Evolutionary conservation across 164 flowering plant genomes (phyloP).

Genomic region (Dillenia suffruticosa): DNA sequence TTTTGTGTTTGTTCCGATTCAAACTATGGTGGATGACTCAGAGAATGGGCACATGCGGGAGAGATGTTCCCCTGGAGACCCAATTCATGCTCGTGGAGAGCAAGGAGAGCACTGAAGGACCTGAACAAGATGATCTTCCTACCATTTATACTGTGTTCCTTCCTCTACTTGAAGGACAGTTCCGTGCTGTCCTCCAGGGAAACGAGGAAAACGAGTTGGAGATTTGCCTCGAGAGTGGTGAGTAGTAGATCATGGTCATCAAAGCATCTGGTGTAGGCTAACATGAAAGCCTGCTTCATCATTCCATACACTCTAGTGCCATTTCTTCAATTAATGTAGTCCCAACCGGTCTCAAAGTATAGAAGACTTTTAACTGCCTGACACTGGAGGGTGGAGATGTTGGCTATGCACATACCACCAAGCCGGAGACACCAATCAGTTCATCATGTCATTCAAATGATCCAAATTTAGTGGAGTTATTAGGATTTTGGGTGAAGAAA

Average conservation of each 20-base stretch:
- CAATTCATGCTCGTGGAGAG: constrained; percentile 93
- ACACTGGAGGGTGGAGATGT: constrained; percentile 27
- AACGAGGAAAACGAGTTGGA: constrained; percentile 77
- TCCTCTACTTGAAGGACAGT: constrained; percentile 87
- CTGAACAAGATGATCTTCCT: constrained; percentile 33
- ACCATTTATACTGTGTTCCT: constrained; percentile 82
- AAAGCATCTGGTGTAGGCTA: constrained; percentile 14
- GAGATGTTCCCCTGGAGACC: constrained; percentile 87
- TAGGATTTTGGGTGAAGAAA: constrained; percentile 14
- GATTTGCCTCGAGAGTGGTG: constrained; percentile 97
- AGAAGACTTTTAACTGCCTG: constrained; percentile 7
- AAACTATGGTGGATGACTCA: constrained; percentile 99
- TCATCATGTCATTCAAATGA: constrained; percentile 12
- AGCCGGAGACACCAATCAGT: constrained; percentile 18
- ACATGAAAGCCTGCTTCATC: too few relatives aligned
- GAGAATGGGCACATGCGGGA: constrained; percentile 88
- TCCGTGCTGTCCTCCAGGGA: constrained; percentile 93
- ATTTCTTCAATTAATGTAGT: constrained; percentile 10
- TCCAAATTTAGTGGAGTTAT: constrained; percentile 19
- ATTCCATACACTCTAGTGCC: background rate
- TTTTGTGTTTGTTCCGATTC: constrained; percentile 90
- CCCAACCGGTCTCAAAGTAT: constrained; percentile 3
- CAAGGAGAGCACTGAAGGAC: constrained; percentile 44
- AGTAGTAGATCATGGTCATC: constrained; percentile 32
- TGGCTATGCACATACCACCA: constrained; percentile 13